Evolutionary conservation across 352 stramenopile species (phyloP).

Genomic region (Globisporangium camurandrum): DNA sequence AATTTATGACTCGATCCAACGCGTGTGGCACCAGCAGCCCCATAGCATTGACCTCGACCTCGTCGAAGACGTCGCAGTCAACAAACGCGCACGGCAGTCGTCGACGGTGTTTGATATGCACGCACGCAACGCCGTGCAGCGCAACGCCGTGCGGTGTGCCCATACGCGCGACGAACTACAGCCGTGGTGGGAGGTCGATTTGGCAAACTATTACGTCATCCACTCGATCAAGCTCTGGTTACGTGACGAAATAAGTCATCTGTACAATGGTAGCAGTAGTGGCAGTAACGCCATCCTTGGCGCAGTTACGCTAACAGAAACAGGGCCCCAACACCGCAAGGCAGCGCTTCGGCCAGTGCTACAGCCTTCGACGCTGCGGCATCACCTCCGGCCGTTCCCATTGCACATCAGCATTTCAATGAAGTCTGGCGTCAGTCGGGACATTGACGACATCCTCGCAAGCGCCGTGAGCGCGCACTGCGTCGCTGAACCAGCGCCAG

Average conservation of each 20-base stretch:
- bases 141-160: slow-evolving; percentile 18
- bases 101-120: slow-evolving; percentile 33
- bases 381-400: slow-evolving; percentile 26
- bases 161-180: slow-evolving; percentile 46
- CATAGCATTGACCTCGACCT: slow-evolving; percentile 7
- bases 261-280: slow-evolving; percentile 13
- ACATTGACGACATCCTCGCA: slow-evolving; percentile 48
- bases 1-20: slow-evolving; percentile 31
- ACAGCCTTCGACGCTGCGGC: slow-evolving; percentile 4
- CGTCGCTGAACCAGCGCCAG: slow-evolving; percentile 17
- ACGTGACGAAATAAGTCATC: slow-evolving; percentile 24
- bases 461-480: slow-evolving; percentile 38
- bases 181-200: slow-evolving; percentile 48
- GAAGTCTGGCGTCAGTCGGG: slow-evolving; percentile 48
- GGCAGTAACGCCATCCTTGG: background rate
- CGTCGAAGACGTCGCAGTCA: slow-evolving; percentile 27
- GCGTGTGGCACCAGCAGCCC: slow-evolving; percentile 22
- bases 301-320: background rate
- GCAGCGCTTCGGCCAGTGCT: background rate
- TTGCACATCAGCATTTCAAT: slow-evolving; percentile 54
- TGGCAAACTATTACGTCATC: slow-evolving; percentile 41
- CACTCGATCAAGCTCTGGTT: slow-evolving; percentile 42
- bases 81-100: slow-evolving; percentile 37
- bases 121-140: slow-evolving; percentile 26
- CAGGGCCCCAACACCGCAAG: background rate